Conservation (phyloP, 208 protist species). For the Sergeia podlipaevii region DNA sequence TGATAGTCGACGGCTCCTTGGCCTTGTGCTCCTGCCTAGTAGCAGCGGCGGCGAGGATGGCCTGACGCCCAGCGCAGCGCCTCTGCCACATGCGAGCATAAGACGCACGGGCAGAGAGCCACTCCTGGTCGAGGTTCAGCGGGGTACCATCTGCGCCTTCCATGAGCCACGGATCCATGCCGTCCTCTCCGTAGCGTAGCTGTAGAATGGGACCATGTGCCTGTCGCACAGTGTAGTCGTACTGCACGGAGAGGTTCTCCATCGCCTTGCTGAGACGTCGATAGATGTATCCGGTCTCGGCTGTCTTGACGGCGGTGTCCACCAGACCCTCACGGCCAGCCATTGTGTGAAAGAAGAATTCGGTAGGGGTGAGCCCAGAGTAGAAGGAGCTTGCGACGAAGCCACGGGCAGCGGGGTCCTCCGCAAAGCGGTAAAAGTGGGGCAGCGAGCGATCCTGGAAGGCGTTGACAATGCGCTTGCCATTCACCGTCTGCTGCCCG, state of each 20-base stretch:
- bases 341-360: conserved; percentile 99
- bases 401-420: conserved; percentile 93
- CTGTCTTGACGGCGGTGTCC: conserved; percentile 99
- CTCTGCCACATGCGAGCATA: conserved; percentile 37
- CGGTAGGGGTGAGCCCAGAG: conserved; percentile 96
- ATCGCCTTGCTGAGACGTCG: conserved; percentile 98
- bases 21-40: background rate
- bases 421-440: conserved; percentile 94
- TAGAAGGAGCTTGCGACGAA: conserved; percentile 99
- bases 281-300: conserved; percentile 99
- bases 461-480: conserved; percentile 97
- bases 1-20: no score
- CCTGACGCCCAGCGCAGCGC: background rate
- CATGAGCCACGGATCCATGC: conserved; percentile 97
- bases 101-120: conserved; percentile 53
- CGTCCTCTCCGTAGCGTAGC: conserved; percentile 98
- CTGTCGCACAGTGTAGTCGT: conserved; percentile 98
- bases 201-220: conserved; percentile 94
- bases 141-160: conserved; percentile 86
- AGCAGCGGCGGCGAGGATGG: conserved; percentile 6
- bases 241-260: conserved; percentile 97
- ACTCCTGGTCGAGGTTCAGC: conserved; percentile 84
- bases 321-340: conserved; percentile 97
- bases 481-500: conserved; percentile 98
- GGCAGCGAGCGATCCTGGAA: conserved; percentile 98